Evolutionary conservation across 2,329 filamentous ascomycete genomes (phyloP).

Genomic region (Truncatella angustata): DNA sequence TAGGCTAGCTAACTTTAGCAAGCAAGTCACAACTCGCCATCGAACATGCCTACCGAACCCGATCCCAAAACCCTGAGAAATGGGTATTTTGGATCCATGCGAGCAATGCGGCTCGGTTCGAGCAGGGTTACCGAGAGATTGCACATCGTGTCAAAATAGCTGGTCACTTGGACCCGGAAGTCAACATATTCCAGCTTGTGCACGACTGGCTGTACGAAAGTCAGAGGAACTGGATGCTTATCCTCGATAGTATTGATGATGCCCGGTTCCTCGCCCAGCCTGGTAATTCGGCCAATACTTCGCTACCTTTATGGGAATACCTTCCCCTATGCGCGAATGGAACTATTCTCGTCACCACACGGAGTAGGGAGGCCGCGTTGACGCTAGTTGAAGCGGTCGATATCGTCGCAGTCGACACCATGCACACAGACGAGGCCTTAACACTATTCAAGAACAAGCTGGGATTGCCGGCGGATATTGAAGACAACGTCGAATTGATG

Average conservation of each 20-base stretch:
- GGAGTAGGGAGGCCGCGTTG: conserved; percentile 7
- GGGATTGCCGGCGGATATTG: conserved; percentile 11
- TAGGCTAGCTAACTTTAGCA: background rate
- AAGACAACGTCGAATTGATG: conserved; percentile 18
- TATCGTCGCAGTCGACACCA: conserved; percentile 26
- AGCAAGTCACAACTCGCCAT: conserved; percentile 18
- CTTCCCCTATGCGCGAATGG: conserved; percentile 19
- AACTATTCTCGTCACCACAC: conserved; percentile 28
- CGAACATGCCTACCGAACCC: conserved; percentile 2
- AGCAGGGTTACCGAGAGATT: conserved; percentile 29
- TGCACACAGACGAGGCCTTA: conserved; percentile 23
- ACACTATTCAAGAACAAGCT: conserved; percentile 29
- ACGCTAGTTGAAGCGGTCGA: conserved; percentile 20
- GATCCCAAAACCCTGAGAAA: background rate
- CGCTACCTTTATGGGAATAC: background rate
- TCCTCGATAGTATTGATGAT: conserved; percentile 38
- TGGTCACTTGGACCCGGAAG: conserved; percentile 21
- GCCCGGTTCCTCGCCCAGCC: conserved; percentile 18
- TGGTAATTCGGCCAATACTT: background rate
- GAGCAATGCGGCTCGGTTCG: conserved; percentile 16
- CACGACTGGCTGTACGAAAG: conserved; percentile 28
- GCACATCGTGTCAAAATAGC: conserved; percentile 27
- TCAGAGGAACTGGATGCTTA: background rate
- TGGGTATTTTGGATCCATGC: background rate
- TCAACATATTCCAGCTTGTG: conserved; percentile 25